These are phyloP conservation scores for Boletus huronensis DNA, from an alignment of 768 basidiomycete species.

Conservation along the genomic window DNA sequence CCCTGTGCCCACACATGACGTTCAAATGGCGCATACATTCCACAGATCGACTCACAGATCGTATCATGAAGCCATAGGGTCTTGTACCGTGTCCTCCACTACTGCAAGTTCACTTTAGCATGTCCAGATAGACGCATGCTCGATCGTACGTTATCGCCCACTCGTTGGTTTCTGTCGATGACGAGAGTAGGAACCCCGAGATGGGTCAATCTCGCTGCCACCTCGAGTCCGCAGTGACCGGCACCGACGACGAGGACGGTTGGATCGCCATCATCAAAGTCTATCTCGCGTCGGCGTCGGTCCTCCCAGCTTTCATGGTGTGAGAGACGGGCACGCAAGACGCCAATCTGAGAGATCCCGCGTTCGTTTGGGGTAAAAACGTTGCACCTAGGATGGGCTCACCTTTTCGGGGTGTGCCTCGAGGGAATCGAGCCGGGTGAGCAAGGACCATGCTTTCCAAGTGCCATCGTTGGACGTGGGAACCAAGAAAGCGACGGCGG, in stretches of 20 bases:
- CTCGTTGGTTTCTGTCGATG: constrained; percentile 46
- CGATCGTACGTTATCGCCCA: constrained; percentile 43
- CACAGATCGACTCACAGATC: constrained; percentile 38
- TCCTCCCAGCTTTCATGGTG: constrained; percentile 52
- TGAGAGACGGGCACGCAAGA: constrained; percentile 37
- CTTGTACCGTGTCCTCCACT: constrained; percentile 58
- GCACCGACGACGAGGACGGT: constrained; percentile 61
- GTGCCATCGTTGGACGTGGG: constrained; percentile 23
- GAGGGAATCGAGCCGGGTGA: constrained; percentile 57
- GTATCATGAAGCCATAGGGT: constrained; percentile 51
- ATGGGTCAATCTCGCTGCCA: constrained; percentile 58
- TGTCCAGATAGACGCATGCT: background rate
- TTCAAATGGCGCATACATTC: constrained; percentile 1
- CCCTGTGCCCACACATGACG: constrained; percentile 31
- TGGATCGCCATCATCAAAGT: constrained; percentile 47
- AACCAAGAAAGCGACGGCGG: constrained; percentile 54
- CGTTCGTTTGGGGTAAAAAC: background rate
- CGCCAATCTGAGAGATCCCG: constrained; percentile 27
- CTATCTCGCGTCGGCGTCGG: constrained; percentile 37
- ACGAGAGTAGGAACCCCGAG: constrained; percentile 52
- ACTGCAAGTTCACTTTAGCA: constrained; percentile 4
- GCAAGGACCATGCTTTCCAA: constrained; percentile 61
- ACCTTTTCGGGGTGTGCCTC: constrained; percentile 48
- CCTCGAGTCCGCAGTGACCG: constrained; percentile 61
- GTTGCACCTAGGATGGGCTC: background rate